Conservation (phyloP, 176 grass and related monocot genomes). For the Canna indica region DNA sequence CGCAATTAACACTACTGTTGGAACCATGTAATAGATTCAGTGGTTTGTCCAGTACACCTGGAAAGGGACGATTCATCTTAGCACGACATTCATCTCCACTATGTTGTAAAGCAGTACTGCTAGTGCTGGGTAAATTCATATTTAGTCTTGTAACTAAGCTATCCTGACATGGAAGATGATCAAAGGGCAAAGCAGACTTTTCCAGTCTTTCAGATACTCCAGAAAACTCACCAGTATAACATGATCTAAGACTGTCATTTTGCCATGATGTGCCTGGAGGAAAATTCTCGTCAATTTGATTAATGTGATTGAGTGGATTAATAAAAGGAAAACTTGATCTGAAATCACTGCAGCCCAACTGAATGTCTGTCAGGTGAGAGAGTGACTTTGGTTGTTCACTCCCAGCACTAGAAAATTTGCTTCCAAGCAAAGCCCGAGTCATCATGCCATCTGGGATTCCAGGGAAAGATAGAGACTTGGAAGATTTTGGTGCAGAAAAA, state of each 20-base stretch:
- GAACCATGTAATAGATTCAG: slow-evolving; percentile 38
- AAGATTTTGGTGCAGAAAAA: slow-evolving; percentile 39
- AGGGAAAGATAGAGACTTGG: slow-evolving; percentile 40
- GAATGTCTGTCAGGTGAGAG: slow-evolving; percentile 83
- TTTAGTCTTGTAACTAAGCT: slow-evolving; percentile 35
- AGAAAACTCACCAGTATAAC: slow-evolving; percentile 34
- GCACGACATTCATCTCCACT: slow-evolving; percentile 39
- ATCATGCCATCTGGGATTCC: slow-evolving; percentile 88
- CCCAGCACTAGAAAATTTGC: slow-evolving; percentile 53
- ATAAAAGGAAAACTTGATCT: slow-evolving; percentile 43
- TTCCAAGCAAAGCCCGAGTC: slow-evolving; percentile 71
- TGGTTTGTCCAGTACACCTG: slow-evolving; percentile 40
- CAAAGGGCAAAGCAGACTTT: slow-evolving; percentile 38
- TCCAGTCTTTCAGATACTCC: slow-evolving; percentile 40
- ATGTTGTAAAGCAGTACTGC: slow-evolving; percentile 32
- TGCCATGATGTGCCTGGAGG: slow-evolving; percentile 29
- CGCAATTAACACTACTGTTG: slow-evolving; percentile 32
- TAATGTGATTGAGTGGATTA: slow-evolving; percentile 38
- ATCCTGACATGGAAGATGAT: slow-evolving; percentile 43
- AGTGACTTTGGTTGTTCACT: slow-evolving; percentile 60
- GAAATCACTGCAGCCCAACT: slow-evolving; percentile 72
- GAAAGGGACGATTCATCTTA: slow-evolving; percentile 28
- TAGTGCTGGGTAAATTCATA: slow-evolving; percentile 37
- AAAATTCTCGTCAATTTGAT: slow-evolving; percentile 34
- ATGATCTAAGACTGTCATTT: slow-evolving; percentile 35